Conservation (phyloP, 2,329 filamentous ascomycete genomes). For the Ophiocordyceps camponoti-floridani region DNA sequence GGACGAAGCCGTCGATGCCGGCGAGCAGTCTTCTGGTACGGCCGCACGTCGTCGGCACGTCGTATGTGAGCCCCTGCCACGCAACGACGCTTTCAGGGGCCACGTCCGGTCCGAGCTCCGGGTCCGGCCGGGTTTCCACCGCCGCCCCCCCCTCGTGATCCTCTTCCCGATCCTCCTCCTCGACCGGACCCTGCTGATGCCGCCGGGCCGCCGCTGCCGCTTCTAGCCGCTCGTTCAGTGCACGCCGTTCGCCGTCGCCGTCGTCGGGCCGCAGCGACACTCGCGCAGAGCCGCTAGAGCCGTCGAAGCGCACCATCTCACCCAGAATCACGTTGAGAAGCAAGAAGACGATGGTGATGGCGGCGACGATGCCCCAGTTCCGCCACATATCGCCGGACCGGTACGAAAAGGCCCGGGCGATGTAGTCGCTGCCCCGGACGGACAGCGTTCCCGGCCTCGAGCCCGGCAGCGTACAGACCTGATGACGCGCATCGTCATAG, state of each 20-base stretch:
- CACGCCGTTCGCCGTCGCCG: conserved; percentile 47
- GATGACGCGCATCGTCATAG: conserved; percentile 54
- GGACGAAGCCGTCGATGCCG: conserved; percentile 48
- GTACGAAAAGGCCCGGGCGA: conserved; percentile 52
- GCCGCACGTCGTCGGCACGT: conserved; percentile 41
- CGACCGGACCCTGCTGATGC: too few species aligned
- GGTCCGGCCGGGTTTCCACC: too few species aligned
- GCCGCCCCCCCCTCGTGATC: too few species aligned
- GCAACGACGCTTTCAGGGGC: conserved; percentile 49
- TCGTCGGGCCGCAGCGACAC: conserved; percentile 57
- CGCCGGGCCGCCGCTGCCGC: conserved; percentile 26
- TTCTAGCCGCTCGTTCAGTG: conserved; percentile 43
- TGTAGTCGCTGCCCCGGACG: conserved; percentile 51
- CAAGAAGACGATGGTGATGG: conserved; percentile 60
- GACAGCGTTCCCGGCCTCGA: conserved; percentile 35
- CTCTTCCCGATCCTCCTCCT: too few species aligned
- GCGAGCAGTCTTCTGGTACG: conserved; percentile 33
- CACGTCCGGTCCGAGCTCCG: too few species aligned
- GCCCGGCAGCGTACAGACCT: conserved; percentile 67
- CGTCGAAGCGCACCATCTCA: conserved; percentile 64
- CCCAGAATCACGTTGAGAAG: conserved; percentile 59
- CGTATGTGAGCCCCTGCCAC: conserved; percentile 74
- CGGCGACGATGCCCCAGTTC: conserved; percentile 67
- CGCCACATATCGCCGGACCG: conserved; percentile 53
- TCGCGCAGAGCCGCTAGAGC: conserved; percentile 39